Evolutionary conservation across 495 filamentous ascomycete species (phyloP).

Genomic region (Stereocaulon alpinum): DNA sequence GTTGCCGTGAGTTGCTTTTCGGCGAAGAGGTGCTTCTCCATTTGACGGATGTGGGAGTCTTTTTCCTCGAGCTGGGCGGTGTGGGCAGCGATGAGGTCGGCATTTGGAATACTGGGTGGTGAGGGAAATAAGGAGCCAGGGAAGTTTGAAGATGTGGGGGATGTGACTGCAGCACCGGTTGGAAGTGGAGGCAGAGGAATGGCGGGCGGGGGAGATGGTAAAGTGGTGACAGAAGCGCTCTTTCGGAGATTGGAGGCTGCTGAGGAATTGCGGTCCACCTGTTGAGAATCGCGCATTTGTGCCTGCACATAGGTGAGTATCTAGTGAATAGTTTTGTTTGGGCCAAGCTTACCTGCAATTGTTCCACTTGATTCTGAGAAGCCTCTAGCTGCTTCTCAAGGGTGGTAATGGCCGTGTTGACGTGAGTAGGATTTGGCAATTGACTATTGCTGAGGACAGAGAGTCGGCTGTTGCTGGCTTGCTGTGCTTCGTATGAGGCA

Average conservation of each 20-base stretch:
- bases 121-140: conserved; percentile 77
- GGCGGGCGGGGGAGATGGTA: conserved; percentile 81
- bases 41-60: conserved; percentile 85
- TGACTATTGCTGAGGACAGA: conserved; percentile 53
- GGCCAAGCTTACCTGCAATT: conserved; percentile 35
- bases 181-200: conserved; percentile 94
- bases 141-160: conserved; percentile 74
- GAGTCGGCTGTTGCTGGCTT: conserved; percentile 64
- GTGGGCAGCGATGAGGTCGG: conserved; percentile 61
- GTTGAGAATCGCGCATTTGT: conserved; percentile 27
- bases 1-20: conserved; percentile 94
- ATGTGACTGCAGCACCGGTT: conserved; percentile 58
- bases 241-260: conserved; percentile 73
- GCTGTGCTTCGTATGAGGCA: conserved; percentile 86
- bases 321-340: background rate
- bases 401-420: conserved; percentile 33
- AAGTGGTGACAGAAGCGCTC: conserved; percentile 66
- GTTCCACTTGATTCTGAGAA: conserved; percentile 40
- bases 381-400: conserved; percentile 45
- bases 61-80: conserved; percentile 72
- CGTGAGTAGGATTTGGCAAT: conserved; percentile 39
- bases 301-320: conserved; percentile 19
- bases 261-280: conserved; percentile 64
- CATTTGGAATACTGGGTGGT: conserved; percentile 55
- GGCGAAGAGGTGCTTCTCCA: conserved; percentile 91